A percentile compares a stretch with the other conserved stretches of the same genome.
phyloP scores from a whole-genome alignment of 1,139 yeast genomes.

The Geotrichum reessii region DNA sequence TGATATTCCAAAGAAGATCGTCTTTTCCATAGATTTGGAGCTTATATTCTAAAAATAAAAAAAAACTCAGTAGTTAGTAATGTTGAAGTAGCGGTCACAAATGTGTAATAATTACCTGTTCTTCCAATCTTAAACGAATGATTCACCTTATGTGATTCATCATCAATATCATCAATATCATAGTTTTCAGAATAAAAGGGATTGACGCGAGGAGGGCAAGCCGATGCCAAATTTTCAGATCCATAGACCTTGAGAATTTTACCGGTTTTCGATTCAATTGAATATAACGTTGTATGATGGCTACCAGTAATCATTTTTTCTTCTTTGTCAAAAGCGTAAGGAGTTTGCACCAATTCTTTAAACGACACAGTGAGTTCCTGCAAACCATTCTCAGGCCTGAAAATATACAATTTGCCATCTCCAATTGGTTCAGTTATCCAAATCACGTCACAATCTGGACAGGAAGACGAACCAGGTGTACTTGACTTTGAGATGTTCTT shows the following conservation, averaged over 20 bases:
- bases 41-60: conserved; percentile 42
- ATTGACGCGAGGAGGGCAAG: conserved; percentile 17
- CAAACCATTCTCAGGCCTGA: conserved; percentile 70
- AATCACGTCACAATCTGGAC: conserved; percentile 36
- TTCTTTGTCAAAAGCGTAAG: conserved; percentile 61
- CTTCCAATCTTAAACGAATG: conserved; percentile 37
- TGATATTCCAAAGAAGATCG: conserved; percentile 75
- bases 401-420: conserved; percentile 82
- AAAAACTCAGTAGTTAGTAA: too few species aligned
- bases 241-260: conserved; percentile 72
- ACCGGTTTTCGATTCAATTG: conserved; percentile 72
- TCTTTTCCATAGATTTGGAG: conserved; percentile 61
- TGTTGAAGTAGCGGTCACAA: too few species aligned
- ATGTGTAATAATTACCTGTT: conserved; percentile 30
- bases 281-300: conserved; percentile 67
- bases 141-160: conserved; percentile 22
- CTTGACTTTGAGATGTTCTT: conserved; percentile 19
- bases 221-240: conserved; percentile 24
- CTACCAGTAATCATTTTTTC: conserved; percentile 88
- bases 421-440: conserved; percentile 92
- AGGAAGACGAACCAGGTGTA: conserved; percentile 13
- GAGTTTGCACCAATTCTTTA: conserved; percentile 77
- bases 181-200: conserved; percentile 21
- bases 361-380: conserved; percentile 80
- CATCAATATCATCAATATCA: conserved; percentile 21